Percentiles rank a stretch among this genome's conserved stretches.
Conservation (phyloP, 2,329 filamentous ascomycete species). For the Lachnum nothofagi region DNA sequence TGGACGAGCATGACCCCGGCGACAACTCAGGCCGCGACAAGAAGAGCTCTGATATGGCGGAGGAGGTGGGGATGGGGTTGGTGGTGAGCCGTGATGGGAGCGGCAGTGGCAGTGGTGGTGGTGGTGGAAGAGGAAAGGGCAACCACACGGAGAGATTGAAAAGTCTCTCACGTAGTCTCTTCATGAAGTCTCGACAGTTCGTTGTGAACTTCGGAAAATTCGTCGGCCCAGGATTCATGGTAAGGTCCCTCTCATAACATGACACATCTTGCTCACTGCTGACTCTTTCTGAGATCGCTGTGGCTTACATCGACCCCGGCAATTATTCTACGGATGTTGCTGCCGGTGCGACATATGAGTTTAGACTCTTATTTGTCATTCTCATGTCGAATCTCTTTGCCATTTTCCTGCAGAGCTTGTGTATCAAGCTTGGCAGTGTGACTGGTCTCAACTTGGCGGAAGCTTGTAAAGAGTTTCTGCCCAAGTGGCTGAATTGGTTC, state of each 20-base stretch:
- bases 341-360: constrained; percentile 49
- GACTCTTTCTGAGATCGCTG: constrained; percentile 27
- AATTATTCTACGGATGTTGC: constrained; percentile 56
- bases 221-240: constrained; percentile 45
- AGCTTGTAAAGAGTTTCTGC: constrained; percentile 44
- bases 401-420: constrained; percentile 52
- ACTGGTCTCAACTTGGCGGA: constrained; percentile 51
- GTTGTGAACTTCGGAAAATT: constrained; percentile 41
- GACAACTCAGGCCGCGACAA: constrained; percentile 6
- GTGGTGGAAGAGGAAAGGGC: constrained; percentile 6
- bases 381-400: constrained; percentile 54
- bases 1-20: constrained; percentile 19
- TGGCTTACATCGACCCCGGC: constrained; percentile 40
- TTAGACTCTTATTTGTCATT: constrained; percentile 51
- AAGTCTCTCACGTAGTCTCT: constrained; percentile 6
- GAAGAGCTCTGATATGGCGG: constrained; percentile 1
- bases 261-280: background rate
- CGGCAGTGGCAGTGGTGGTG: constrained; percentile 7
- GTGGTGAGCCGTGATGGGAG: constrained; percentile 2
- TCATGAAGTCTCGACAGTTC: constrained; percentile 18
- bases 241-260: constrained; percentile 5
- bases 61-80: constrained; percentile 3
- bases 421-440: constrained; percentile 51
- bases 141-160: background rate
- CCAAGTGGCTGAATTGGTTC: constrained; percentile 48